Conservation (phyloP, 1,284 basidiomycete species). For the Papiliotrema nemorosa region DNA sequence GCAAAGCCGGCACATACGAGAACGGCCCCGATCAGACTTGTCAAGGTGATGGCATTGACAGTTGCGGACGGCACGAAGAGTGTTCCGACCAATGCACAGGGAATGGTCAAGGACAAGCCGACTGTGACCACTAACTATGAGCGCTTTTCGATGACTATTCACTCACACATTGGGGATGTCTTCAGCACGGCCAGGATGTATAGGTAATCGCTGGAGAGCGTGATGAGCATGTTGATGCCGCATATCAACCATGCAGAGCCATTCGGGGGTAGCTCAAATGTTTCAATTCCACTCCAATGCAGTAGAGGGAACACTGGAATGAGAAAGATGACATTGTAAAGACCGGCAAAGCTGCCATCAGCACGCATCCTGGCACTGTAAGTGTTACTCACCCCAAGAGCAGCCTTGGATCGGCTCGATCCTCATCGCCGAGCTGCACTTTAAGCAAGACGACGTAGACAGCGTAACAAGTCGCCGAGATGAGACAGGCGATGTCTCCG, state of each 20-base stretch:
- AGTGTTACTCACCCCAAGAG: constrained; percentile 66
- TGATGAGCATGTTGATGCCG: constrained; percentile 81
- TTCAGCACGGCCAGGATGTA: constrained; percentile 89
- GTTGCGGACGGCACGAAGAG: constrained; percentile 35
- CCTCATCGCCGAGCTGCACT: constrained; percentile 75
- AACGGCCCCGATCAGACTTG: constrained; percentile 58
- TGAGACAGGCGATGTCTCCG: constrained; percentile 74
- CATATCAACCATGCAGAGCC: constrained; percentile 63
- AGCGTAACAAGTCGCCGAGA: constrained; percentile 83
- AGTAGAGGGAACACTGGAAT: constrained; percentile 81
- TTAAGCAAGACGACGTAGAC: constrained; percentile 91
- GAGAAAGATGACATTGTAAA: constrained; percentile 76
- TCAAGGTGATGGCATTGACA: constrained; percentile 52
- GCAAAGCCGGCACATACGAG: constrained; percentile 57
- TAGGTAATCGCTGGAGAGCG: constrained; percentile 76
- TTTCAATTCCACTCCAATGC: constrained; percentile 71
- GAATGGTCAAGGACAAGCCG: constrained; percentile 89
- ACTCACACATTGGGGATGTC: constrained; percentile 71
- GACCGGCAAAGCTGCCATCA: constrained; percentile 65
- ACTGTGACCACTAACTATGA: constrained; percentile 69
- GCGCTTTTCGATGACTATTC: background rate
- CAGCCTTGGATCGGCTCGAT: constrained; percentile 84
- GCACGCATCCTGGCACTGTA: background rate
- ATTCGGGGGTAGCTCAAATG: constrained; percentile 68
- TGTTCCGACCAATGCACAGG: constrained; percentile 46